Conservation (phyloP, 768 basidiomycete genomes). For the Macrocybe gigantea region DNA sequence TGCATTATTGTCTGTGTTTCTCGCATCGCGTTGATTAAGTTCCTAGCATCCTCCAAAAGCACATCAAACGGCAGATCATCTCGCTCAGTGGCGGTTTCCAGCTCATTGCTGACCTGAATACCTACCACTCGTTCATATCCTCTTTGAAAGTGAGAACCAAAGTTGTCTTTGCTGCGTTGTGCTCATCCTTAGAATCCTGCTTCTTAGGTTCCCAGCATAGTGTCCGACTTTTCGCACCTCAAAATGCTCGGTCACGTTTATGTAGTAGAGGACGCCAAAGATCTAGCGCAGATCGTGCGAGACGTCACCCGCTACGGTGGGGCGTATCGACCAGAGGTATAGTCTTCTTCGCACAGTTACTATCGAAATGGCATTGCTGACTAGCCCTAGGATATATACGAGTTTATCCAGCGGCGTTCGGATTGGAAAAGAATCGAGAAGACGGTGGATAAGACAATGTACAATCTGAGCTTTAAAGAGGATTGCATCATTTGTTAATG, state of each 20-base stretch:
- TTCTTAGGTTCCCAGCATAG: constrained; percentile 65
- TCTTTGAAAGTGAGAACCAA: constrained; percentile 64
- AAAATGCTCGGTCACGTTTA: constrained; percentile 98
- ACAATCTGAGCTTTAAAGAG: constrained; percentile 88
- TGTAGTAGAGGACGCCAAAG: constrained; percentile 93
- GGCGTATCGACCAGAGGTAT: constrained; percentile 87
- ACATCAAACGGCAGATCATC: constrained; percentile 96
- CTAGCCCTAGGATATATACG: constrained; percentile 75
- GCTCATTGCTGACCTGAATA: constrained; percentile 93
- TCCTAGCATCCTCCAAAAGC: constrained; percentile 87
- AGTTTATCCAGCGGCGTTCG: constrained; percentile 89
- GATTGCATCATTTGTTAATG: constrained; percentile 62
- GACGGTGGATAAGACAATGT: constrained; percentile 92
- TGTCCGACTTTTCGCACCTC: constrained; percentile 85
- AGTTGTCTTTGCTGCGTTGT: not conserved
- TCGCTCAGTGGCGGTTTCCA: constrained; percentile 92
- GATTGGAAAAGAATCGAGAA: constrained; percentile 99
- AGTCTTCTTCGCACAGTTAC: constrained; percentile 4
- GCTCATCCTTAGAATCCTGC: not conserved
- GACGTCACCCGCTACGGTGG: constrained; percentile 96
- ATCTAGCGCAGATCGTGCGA: constrained; percentile 91
- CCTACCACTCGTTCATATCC: constrained; percentile 84
- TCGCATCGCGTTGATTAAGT: not conserved
- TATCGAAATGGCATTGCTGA: not conserved
- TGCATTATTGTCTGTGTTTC: constrained; percentile 19